phyloP scores from a whole-genome alignment of 2,329 filamentous ascomycete species.

The Curvularia hawaiiensis region DNA sequence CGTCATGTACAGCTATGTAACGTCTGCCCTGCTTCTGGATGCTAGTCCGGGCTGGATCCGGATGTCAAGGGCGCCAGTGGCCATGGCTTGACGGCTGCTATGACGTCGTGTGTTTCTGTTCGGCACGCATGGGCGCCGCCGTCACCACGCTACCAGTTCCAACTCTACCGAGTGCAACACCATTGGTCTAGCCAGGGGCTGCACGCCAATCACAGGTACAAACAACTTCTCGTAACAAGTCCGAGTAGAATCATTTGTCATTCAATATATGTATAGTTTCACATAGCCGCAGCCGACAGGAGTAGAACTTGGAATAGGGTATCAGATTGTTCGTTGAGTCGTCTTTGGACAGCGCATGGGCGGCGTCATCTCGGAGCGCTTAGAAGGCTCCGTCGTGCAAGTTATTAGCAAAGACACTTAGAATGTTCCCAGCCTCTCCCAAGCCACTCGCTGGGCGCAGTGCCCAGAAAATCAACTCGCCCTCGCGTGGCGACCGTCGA shows the following conservation, averaged over 20 bases:
- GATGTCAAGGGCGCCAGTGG: constrained; percentile 19
- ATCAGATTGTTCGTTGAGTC: constrained; percentile 1
- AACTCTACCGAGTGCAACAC: not conserved
- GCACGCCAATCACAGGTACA: not conserved
- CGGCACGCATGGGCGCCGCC: constrained; percentile 9
- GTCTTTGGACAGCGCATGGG: not conserved
- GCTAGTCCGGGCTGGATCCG: not conserved
- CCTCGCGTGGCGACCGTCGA: constrained; percentile 39
- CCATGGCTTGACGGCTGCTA: constrained; percentile 12
- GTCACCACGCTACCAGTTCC: constrained; percentile 17
- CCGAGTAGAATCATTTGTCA: not conserved
- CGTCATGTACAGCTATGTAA: not conserved
- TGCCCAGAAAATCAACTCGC: constrained; percentile 44
- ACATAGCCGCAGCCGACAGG: constrained; percentile 1
- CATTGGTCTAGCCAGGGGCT: not conserved
- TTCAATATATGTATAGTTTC: not conserved
- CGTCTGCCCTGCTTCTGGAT: constrained; percentile 1
- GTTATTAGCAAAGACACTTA: constrained; percentile 37
- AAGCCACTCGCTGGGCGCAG: constrained; percentile 31
- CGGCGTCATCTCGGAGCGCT: not conserved
- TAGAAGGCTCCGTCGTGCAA: constrained; percentile 21
- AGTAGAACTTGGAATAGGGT: constrained; percentile 1
- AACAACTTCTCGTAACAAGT: not conserved
- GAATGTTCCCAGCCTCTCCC: constrained; percentile 41
- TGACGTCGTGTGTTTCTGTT: constrained; percentile 23